Percentiles rank a stretch among this genome's conserved stretches.
Evolutionary conservation across 306 rosid genomes (phyloP).

Genomic region (Rubus parviflorus): DNA sequence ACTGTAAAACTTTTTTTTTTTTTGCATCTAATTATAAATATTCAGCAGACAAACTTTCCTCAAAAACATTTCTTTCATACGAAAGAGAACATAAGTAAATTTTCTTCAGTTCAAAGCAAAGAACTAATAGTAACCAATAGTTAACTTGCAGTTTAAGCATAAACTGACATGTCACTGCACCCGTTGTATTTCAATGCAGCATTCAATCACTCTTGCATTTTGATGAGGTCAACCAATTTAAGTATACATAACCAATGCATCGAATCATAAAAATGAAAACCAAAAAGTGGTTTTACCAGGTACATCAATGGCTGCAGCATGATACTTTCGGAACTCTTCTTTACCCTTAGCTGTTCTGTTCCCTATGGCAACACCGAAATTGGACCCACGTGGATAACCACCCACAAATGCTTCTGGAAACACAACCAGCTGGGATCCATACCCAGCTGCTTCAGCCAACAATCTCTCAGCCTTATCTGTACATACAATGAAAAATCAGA

Average conservation of each 20-base stretch:
- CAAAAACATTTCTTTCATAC: too few relatives aligned
- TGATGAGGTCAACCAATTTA: too few relatives aligned
- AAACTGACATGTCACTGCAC: background rate
- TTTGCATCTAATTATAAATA: too few relatives aligned
- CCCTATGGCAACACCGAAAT: constrained; percentile 65
- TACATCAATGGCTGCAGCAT: constrained; percentile 76
- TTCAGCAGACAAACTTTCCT: background rate
- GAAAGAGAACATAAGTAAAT: background rate
- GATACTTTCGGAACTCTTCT: constrained; percentile 86
- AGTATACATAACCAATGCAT: background rate
- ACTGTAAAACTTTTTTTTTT: too few relatives aligned
- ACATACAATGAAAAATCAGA: constrained; percentile 16
- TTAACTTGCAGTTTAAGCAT: background rate
- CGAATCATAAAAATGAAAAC: background rate
- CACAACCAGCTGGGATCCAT: constrained; percentile 84
- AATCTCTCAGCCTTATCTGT: constrained; percentile 91
- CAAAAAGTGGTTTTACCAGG: constrained; percentile 49
- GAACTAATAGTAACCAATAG: background rate
- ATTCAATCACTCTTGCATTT: background rate
- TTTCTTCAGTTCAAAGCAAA: background rate
- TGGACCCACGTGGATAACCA: constrained; percentile 91
- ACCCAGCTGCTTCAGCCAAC: constrained; percentile 79
- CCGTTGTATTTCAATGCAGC: background rate
- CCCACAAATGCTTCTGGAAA: constrained; percentile 97
- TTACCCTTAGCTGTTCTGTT: constrained; percentile 69